These are phyloP conservation scores for Fomitopsis serialis DNA, from an alignment of 768 basidiomycete genomes.

Conservation along the genomic window DNA sequence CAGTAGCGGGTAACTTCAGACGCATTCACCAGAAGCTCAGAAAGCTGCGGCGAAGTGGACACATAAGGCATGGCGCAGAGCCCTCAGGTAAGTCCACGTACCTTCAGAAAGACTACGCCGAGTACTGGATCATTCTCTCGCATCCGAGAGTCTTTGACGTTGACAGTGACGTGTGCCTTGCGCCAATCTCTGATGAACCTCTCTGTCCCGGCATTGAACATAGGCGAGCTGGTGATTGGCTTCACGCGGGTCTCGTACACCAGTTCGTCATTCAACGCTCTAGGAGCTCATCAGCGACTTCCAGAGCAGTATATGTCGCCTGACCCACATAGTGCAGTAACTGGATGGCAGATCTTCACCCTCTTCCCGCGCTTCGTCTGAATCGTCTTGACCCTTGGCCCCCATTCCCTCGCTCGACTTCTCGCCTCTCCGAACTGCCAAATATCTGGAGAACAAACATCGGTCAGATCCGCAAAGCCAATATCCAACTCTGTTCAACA, in stretches of 20 bases:
- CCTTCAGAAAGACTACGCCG: constrained; percentile 60
- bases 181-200: constrained; percentile 62
- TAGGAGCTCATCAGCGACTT: constrained; percentile 20
- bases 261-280: constrained; percentile 45
- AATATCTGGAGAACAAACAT: constrained; percentile 22
- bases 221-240: constrained; percentile 28
- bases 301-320: neutral
- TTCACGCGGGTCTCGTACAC: constrained; percentile 31
- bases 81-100: neutral
- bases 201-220: constrained; percentile 61
- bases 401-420: constrained; percentile 42
- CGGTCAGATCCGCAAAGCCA: no score
- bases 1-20: constrained; percentile 56
- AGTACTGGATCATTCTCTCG: constrained; percentile 64
- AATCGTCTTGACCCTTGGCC: constrained; percentile 46
- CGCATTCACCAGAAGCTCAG: constrained; percentile 29
- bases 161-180: constrained; percentile 53
- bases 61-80: neutral
- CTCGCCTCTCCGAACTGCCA: constrained; percentile 45
- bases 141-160: constrained; percentile 54
- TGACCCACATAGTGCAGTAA: constrained; percentile 45
- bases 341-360: constrained; percentile 57
- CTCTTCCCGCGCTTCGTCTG: constrained; percentile 49
- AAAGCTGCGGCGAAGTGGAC: constrained; percentile 19
- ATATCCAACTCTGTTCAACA: no score